phyloP scores from a whole-genome alignment of 306 rosid genomes.

The Trichosanthes cucumerina region DNA sequence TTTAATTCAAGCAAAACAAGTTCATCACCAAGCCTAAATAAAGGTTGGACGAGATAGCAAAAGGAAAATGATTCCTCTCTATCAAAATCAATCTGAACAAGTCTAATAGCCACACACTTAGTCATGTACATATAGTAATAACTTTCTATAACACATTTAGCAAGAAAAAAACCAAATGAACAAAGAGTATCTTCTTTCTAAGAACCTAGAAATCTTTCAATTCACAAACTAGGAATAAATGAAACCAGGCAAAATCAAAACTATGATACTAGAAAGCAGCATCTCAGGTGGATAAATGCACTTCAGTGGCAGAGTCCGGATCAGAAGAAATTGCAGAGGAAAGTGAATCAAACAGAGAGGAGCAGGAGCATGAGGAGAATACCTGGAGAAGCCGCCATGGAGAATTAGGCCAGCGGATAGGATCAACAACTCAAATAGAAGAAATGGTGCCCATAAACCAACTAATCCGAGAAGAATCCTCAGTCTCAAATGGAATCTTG shows the following conservation, averaged over 20 bases:
- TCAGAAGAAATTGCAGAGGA: background rate
- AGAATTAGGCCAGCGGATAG: slow-evolving; percentile 83
- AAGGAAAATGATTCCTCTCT: background rate
- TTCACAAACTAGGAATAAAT: background rate
- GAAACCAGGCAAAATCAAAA: background rate
- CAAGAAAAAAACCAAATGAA: background rate
- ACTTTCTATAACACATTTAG: background rate
- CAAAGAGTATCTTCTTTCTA: background rate
- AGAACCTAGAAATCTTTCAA: background rate
- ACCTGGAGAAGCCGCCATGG: slow-evolving; percentile 99
- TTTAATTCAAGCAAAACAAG: background rate
- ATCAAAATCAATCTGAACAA: background rate
- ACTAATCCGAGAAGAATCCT: slow-evolving; percentile 89
- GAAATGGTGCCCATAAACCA: slow-evolving; percentile 98
- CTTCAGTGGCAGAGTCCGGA: background rate
- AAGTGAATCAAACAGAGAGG: background rate
- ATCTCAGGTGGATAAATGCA: background rate
- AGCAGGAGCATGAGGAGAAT: no score
- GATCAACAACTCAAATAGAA: slow-evolving; percentile 74
- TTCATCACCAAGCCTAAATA: background rate
- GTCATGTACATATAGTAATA: background rate
- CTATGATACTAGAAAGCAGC: background rate
- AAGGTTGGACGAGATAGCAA: background rate
- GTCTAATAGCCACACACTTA: background rate
- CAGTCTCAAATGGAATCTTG: slow-evolving; percentile 98